Percentiles rank a stretch among this genome's conserved stretches.
Evolutionary conservation across 2,329 filamentous ascomycete species (phyloP).

Genomic region (Juglanconis sp.): DNA sequence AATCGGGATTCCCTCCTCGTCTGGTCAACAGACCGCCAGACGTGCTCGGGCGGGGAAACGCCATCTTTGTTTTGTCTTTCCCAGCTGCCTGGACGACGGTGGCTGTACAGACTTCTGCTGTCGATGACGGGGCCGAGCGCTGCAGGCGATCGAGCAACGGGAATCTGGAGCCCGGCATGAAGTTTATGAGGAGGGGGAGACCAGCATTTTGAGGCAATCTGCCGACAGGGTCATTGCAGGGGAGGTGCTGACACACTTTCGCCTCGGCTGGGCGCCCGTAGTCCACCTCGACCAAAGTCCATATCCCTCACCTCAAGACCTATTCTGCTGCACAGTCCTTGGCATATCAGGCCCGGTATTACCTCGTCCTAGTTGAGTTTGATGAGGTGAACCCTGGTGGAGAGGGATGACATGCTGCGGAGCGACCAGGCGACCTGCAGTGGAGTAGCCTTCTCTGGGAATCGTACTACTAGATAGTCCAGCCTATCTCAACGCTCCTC

Average conservation of each 20-base stretch:
- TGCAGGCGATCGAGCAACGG: slow-evolving; percentile 30
- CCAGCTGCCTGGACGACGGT: slow-evolving; percentile 23
- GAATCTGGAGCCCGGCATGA: slow-evolving; percentile 26
- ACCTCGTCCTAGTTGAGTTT: neutral
- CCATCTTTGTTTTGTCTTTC: slow-evolving; percentile 20
- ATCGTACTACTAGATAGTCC: neutral
- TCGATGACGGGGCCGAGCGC: slow-evolving; percentile 19
- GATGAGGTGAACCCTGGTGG: neutral
- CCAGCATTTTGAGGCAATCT: slow-evolving; percentile 29
- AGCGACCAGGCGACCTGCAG: neutral
- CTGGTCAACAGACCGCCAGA: slow-evolving; percentile 19
- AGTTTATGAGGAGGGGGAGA: slow-evolving; percentile 26
- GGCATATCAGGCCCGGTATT: neutral
- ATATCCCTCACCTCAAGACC: slow-evolving; percentile 7
- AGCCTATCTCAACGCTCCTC: neutral
- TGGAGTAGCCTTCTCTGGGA: neutral
- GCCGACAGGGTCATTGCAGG: slow-evolving; percentile 27
- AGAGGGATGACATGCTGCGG: neutral
- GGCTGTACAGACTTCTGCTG: slow-evolving; percentile 15
- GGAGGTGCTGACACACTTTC: slow-evolving; percentile 32
- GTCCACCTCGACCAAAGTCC: slow-evolving; percentile 6
- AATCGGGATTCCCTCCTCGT: slow-evolving; percentile 9
- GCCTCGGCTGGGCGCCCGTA: slow-evolving; percentile 27
- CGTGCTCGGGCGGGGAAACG: slow-evolving; percentile 39
- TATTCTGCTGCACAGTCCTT: neutral